Evolutionary conservation across 31 red algal species (phyloP).

Genomic region (Porphyra umbilicalis): DNA sequence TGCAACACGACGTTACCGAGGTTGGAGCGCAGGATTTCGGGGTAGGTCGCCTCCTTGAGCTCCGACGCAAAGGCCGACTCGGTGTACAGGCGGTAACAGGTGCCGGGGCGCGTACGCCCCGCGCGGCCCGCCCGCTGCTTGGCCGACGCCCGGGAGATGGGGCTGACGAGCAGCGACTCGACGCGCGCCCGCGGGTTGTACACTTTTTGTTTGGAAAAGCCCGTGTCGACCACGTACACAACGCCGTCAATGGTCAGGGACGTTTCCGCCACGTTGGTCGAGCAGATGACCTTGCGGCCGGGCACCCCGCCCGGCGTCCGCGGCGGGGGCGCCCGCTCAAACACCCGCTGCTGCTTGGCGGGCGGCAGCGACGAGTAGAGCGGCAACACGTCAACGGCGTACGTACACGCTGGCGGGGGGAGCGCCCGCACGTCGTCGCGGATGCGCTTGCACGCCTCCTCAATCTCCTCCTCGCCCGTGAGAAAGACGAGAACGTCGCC

Average conservation of each 20-base stretch:
- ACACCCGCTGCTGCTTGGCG: conserved; percentile 66
- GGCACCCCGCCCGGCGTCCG: conserved; percentile 21
- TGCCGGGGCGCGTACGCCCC: conserved; percentile 80
- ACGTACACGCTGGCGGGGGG: not conserved
- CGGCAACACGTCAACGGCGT: conserved; percentile 51
- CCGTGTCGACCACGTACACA: conserved; percentile 86
- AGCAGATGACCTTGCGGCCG: conserved; percentile 81
- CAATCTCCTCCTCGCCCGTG: conserved; percentile 95
- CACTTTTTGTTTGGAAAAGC: conserved; percentile 82
- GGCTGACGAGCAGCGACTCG: conserved; percentile 60
- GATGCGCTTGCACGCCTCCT: conserved; percentile 36
- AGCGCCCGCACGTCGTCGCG: not conserved
- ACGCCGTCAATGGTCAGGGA: conserved; percentile 95
- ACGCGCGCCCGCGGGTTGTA: conserved; percentile 73
- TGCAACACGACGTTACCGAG: conserved; percentile 80
- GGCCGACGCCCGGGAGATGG: conserved; percentile 83
- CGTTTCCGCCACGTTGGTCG: conserved; percentile 98
- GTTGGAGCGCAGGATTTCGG: conserved; percentile 89
- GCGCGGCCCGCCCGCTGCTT: conserved; percentile 93
- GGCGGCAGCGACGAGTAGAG: conserved; percentile 74
- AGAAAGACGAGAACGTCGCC: conserved; percentile 91
- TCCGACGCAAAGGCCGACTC: conserved; percentile 54
- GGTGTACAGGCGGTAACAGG: conserved; percentile 90
- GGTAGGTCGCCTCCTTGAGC: conserved; percentile 47
- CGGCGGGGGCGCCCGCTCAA: conserved; percentile 48